Base-by-base conservation (phyloP, 108 stramenopile species). In the Fistulifera solaris region DNA sequence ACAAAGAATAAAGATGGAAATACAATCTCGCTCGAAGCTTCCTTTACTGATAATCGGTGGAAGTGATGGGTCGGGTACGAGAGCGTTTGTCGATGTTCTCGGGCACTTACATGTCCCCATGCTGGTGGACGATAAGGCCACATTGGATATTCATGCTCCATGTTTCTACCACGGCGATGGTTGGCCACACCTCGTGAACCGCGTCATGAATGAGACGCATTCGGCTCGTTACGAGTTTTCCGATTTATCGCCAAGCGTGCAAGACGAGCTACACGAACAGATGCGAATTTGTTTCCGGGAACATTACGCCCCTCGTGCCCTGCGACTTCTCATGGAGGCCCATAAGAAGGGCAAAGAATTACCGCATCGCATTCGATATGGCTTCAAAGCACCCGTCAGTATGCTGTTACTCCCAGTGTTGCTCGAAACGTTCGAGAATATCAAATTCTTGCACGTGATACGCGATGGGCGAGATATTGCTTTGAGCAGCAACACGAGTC, bases 401-500 rank as follows among this genome's bases (percentile, higher is more conserved):
- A 86, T 90, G 88, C 46, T 83, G 10, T 45, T 86, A 10, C 28
- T 86, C 23, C 88, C 88, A 8, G 45, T 81, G 7, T 68, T 82
- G 10, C 12, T 17, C 0, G 24, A 62, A 38, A 46, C 61, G 18
- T 56, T 48, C 27, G 50, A 46, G 0, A 48, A 53, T 0, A 55
- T 69, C 24, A 59, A 67, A 23, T 80, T 72, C 53, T 24, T 90
- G 17, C 88, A 90, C 65, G 78, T 86, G 12, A 57, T 90, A 8
- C 65, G 88, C n/a, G 88, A 90, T 74, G 88, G 88, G 17, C 71
- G 88, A 0, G 88, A 90, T 54, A 71, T 90, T 23, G 71, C 83
- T 41, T 65, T 85, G 35, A 77, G 75, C 1, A 66, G 66, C 1
- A 90, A 90, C 62, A 80, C 81, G 55, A 71, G 70, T 25, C 88